Base-by-base conservation (phyloP, 1,139 yeast genomes). In the Sugiyamaella xylanicola region DNA sequence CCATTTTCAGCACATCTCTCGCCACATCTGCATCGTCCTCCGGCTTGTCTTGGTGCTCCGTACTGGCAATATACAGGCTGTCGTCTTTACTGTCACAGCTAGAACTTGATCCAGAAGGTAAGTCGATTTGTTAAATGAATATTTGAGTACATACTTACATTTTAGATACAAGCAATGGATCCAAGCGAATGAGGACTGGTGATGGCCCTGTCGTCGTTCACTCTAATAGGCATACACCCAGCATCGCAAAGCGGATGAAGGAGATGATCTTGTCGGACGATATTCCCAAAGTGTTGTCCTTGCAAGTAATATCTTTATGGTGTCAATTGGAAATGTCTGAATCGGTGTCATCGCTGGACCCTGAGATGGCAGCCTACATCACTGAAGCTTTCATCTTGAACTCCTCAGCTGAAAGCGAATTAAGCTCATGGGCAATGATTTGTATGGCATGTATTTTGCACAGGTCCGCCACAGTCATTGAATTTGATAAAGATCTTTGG, bases 341-440 rank as follows among this genome's bases (percentile, higher is more conserved):
- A 17, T 25, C 19, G 2, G 22, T 37, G 3, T 8, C 44, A 9
- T 48, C 51, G 2, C 8, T 27, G 3, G 52, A 48, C 25, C 20
- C 27, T 17, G 19, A 39, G 15, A n/a, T 48, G 29, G 17, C 35
- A 27, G 17, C 13, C 13, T 11, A 17, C 25, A 48, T 48, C 5
- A 42, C 45, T 2, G 29, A 19, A 15, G 16, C 47, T 5, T 39
- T 20, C 25, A 48, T 48, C n/a, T 17, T 47, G 29, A 53, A 41
- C 27, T 35, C 51, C 5, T 47, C 52, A 2, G 48, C 37, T 25
- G 41, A 47, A 11, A 32, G 29, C 39, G 48, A 43, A n/a, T 11
- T 29, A 8, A 43, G 29, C 41, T 51, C 51, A n/a, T 60, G 63
- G 63, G 57, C 60, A 2, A 48, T 55, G 27, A 51, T 58, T 4